A percentile compares a stretch with the other conserved stretches of the same genome.
phyloP scores from a whole-genome alignment of 2,329 filamentous ascomycete species.

The Coniochaeta hoffmannii region DNA sequence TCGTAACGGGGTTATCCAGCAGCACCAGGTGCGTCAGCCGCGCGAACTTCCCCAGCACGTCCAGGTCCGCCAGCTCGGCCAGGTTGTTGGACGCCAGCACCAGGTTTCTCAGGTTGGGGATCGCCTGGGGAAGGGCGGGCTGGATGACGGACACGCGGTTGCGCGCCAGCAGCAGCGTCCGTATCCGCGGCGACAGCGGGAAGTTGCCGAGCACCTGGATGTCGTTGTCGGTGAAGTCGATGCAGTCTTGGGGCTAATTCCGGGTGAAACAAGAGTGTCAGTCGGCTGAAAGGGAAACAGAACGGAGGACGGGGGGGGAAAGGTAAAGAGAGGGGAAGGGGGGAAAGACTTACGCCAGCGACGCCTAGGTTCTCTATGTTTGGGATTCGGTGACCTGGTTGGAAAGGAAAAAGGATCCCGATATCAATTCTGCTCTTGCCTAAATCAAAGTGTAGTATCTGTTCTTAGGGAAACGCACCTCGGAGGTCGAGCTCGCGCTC shows the following conservation, averaged over 20 bases:
- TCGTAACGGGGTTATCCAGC: constrained; percentile 80
- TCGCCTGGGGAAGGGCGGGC: constrained; percentile 60
- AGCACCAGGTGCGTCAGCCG: constrained; percentile 74
- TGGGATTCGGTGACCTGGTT: constrained; percentile 93
- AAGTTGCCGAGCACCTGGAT: constrained; percentile 87
- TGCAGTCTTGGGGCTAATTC: constrained; percentile 79
- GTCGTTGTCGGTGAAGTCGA: constrained; percentile 98
- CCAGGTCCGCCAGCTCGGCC: constrained; percentile 77
- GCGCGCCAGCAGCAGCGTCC: constrained; percentile 78
- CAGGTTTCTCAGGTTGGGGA: constrained; percentile 76
- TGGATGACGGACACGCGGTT: constrained; percentile 85
- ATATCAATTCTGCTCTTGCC: constrained; percentile 76
- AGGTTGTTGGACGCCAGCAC: constrained; percentile 80
- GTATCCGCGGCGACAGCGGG: constrained; percentile 80
- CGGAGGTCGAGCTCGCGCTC: constrained; percentile 98
- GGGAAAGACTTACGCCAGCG: constrained; percentile 62
- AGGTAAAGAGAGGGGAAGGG: constrained; percentile 5
- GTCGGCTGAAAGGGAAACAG: background rate
- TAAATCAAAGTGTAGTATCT: constrained; percentile 79
- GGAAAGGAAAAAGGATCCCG: constrained; percentile 41
- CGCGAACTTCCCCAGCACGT: constrained; percentile 63
- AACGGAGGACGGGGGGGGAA: background rate
- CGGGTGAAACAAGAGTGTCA: constrained; percentile 2
- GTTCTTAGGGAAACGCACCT: constrained; percentile 92
- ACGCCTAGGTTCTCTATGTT: constrained; percentile 96